Base-by-base conservation (phyloP, 805 yeast species). In the Candida parachauliodes region DNA sequence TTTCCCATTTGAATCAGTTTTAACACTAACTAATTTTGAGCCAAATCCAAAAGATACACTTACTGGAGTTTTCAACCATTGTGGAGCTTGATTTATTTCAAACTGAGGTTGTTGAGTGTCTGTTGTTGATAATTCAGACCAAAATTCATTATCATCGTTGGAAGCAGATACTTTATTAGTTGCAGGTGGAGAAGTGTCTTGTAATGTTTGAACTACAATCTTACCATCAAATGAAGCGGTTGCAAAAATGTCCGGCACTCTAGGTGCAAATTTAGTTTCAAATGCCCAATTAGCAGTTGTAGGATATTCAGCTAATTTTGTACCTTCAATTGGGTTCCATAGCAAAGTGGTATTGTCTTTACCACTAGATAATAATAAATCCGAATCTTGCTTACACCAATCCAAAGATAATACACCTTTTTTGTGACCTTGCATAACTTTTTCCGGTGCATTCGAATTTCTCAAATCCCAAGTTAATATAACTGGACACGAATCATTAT, bases 281-380 rank as follows among this genome's bases (percentile, higher is more conserved):
- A 88, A 93, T 10, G 86, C 81, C 98, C 98, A 93, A 60, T 88
- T 89, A 25, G 94, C 84, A 24, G 94, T 77, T 9, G 94, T 77
- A 37, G 98, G 97, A 59, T 86, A 93, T 54, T 87, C 85, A 4
- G 93, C 95, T 46, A 91, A 65, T 52, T 77, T 74, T 40, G 67
- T 68, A 32, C 89, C 94, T 15, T 74, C 62, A 37, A 77, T 64
- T 19, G 97, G 96, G 59, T 93, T 88, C 98, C 98, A 93, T 49
- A 93, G 67, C 45, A 81, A 64, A 4, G 94, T 87, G 22, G 87
- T 68, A 57, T 88, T 88, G 61, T 93, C 98, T 52, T 87, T 84
- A 42, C 97, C 97, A 56, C 91, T 77, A n/a, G 97, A 86, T 29
- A 93, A 65, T 50, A 93, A 69, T 46, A 93, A 70, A 34, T 71